phyloP scores from a whole-genome alignment of 208 protist genomes.

The Leishmania amazonensis region DNA sequence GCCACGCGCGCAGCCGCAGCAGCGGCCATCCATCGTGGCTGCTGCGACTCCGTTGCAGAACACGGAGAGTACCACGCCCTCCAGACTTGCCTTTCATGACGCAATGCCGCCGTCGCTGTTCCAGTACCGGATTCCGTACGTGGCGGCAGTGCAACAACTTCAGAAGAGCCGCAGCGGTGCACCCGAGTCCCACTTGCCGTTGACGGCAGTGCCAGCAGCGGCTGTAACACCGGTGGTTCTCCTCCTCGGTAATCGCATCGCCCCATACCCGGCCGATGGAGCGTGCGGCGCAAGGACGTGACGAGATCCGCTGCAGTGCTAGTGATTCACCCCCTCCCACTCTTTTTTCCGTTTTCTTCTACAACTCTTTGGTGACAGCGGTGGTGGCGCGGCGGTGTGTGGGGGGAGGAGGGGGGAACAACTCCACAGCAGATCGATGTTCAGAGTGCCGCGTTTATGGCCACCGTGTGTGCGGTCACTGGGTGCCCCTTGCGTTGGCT shows the following conservation, averaged over 20 bases:
- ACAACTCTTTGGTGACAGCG: not conserved
- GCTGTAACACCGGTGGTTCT: slow-evolving; percentile 6
- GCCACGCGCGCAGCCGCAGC: not conserved
- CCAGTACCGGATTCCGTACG: slow-evolving; percentile 21
- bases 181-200: not conserved
- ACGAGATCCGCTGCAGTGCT: not conserved
- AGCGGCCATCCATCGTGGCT: not conserved
- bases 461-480: not conserved
- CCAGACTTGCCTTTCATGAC: not conserved
- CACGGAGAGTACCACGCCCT: not conserved
- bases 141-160: slow-evolving; percentile 5
- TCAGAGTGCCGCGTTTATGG: not conserved
- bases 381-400: no score
- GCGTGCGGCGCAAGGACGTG: not conserved
- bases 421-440: not conserved
- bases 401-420: not conserved
- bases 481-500: not conserved
- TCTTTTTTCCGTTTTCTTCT: not conserved
- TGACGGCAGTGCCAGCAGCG: not conserved
- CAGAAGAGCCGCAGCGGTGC: not conserved
- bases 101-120: not conserved
- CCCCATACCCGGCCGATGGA: slow-evolving; percentile 15
- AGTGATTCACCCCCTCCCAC: not conserved
- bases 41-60: not conserved
- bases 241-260: slow-evolving; percentile 14